Base-by-base conservation (phyloP, 208 protist species). In the Leishmania braziliensis region DNA sequence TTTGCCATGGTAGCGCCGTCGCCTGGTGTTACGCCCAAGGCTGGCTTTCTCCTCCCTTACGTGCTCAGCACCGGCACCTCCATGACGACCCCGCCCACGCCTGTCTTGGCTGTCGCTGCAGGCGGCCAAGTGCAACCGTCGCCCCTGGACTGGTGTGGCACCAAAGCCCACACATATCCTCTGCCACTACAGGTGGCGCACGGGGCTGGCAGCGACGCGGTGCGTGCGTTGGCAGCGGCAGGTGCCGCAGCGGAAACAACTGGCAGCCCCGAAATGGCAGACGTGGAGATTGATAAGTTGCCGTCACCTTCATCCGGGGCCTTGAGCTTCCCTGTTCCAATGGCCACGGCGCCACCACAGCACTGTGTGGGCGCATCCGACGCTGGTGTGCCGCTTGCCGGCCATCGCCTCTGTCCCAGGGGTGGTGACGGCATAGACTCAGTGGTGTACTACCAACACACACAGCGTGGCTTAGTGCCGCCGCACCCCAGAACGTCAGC, bases 151-250 rank as follows among this genome's bases (percentile, higher is more conserved):
- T 39, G n/a, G 29, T 16, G 54, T 65, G 29, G 73, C 72, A 33
- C 72, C 72, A 39, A 56, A 29, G 29, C 26, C 18, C 29, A 9
- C 72, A 29, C 72, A 26, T 48, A 51, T 23, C 33, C 53, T 33
- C 18, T 76, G 50, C 33, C 72, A 26, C 39, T 53, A 43, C 76
- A 75, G 33, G 70, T 78, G 54, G 81, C 81, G 20, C 74, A 81
- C 58, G 81, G 81, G 0, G 62, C 70, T 4, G 81, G 81, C 69
- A 78, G 76, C 77, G 70, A 74, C 70, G 81, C 75, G 20, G 76
- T 84, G 54, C 81, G 75, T 51, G 66, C 76, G 9, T 43, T 84
- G 48, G 58, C 60, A 36, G 26, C 48, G 1, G 39, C 73, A 12
- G 58, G 53, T 16, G 76, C 36, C n/a, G 56, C 14, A 29, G 60